Evolutionary conservation across 148 eudicot species (phyloP), one percentile per base, ranked within the genome.

Genomic region (Camellia granthamiana): DNA sequence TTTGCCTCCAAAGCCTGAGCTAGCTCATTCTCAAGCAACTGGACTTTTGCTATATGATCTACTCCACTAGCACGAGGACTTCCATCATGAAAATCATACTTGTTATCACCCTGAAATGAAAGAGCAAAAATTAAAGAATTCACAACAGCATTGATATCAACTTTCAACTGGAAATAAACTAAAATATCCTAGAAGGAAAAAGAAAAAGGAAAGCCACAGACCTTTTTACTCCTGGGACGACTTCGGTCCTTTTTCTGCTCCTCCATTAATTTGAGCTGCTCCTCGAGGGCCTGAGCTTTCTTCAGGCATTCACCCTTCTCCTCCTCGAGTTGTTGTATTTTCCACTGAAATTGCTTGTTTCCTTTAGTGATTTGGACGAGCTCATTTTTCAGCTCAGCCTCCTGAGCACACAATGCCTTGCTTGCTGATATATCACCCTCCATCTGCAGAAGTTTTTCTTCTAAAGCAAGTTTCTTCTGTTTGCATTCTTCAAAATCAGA

Each of bases 1-100:
- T 87, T 90, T 75, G 88, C 94, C 83, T 92, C 90, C 80, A 88
- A 76, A 77, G 92, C 94, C 83, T 89, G 90, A 80, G 88, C 86
- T 63, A 91, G 94, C 81, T 90, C 91, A 69, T 80, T 77, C 86
- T 92, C 90, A 77, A 92, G 92, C 71, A 86, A 81, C 86, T 86
- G 86, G 66, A 88, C 78, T 76, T 84, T 88, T 38, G 85, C 83
- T 55, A 64, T 61, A 54, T 82, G 77, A 84, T 86, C 88, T 68
- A 74, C 78, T n/a, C 60, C 81, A 55, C 52, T 82, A 75, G 76
- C 79, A 70, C 52, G 76, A 75, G 76, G 75, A 80, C 21, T 79
- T 62, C 52, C 79, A 13, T 77, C 83, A 55, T 71, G 77, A 19
- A 15, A 68, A 68, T 58, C 68, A 69, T 14, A 19, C 49, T 76